These are phyloP conservation scores for Naganishia sp. DNA, from an alignment of 1,284 basidiomycete genomes.

Conservation along the genomic window DNA sequence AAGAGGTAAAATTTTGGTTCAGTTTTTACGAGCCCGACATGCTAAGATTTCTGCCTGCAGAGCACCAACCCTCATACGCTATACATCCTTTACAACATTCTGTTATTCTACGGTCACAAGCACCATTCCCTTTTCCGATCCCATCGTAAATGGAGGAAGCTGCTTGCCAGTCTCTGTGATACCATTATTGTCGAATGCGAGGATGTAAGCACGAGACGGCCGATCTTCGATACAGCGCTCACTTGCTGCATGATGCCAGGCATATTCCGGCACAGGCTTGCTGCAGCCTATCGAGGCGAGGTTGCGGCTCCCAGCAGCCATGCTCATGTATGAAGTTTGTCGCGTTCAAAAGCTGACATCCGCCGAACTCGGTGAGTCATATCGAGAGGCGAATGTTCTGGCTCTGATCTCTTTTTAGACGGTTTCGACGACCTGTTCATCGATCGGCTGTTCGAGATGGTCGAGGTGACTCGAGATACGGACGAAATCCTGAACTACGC, in stretches of 20 bases:
- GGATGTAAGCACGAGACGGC: conserved; percentile 42
- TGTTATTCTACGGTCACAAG: conserved; percentile 73
- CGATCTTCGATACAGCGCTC: conserved; percentile 18
- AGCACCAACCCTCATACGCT: conserved; percentile 84
- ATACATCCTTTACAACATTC: conserved; percentile 75
- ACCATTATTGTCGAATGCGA: conserved; percentile 50
- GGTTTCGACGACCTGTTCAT: conserved; percentile 83
- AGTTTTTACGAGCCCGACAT: conserved; percentile 8
- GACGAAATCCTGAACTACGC: conserved; percentile 94
- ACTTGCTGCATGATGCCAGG: background rate
- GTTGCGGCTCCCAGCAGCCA: conserved; percentile 68
- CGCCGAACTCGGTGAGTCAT: conserved; percentile 68
- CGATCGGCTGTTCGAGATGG: conserved; percentile 86
- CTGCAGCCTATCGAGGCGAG: conserved; percentile 71
- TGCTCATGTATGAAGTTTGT: conserved; percentile 85
- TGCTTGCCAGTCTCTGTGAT: conserved; percentile 75
- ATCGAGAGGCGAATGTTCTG: background rate
- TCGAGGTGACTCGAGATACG: conserved; percentile 84
- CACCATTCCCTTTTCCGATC: conserved; percentile 71
- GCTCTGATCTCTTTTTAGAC: conserved; percentile 6
- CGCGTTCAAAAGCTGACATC: conserved; percentile 78
- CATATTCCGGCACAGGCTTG: conserved; percentile 11
- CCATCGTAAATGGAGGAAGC: conserved; percentile 74
- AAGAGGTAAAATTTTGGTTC: conserved; percentile 59
- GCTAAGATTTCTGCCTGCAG: conserved; percentile 52